A percentile compares a stretch with the other conserved stretches of the same genome.
phyloP scores from a whole-genome alignment of 495 filamentous ascomycete genomes.

The Podospora sp. region DNA sequence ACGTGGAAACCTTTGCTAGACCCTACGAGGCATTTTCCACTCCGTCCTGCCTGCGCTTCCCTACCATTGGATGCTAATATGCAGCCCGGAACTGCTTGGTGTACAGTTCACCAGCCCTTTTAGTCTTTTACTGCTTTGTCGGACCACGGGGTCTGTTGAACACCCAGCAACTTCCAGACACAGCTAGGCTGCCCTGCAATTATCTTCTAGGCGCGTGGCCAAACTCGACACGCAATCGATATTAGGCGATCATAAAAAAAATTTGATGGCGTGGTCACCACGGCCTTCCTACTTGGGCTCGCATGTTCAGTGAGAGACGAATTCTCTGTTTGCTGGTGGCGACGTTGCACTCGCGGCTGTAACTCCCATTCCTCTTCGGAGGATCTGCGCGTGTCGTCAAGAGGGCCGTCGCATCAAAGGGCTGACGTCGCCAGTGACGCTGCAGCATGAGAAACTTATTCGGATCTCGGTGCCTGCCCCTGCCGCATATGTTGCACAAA shows the following conservation, averaged over 20 bases:
- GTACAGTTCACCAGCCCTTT: background rate
- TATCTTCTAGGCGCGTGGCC: background rate
- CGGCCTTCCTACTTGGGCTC: conserved; percentile 13
- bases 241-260: background rate
- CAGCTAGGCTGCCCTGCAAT: background rate
- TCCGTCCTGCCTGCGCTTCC: background rate
- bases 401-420: background rate
- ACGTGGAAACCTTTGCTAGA: background rate
- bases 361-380: background rate
- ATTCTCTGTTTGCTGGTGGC: background rate
- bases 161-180: conserved; percentile 3
- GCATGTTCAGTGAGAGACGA: background rate
- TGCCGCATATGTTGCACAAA: background rate
- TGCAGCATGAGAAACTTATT: conserved; percentile 1
- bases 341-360: background rate
- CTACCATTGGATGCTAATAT: background rate
- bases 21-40: conserved; percentile 1
- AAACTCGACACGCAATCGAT: background rate
- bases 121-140: background rate
- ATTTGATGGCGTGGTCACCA: background rate
- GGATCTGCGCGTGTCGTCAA: conserved; percentile 3
- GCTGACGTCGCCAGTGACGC: conserved; percentile 25
- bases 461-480: conserved; percentile 20
- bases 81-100: background rate
- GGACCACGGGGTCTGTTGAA: conserved; percentile 1